Evolutionary conservation across 768 basidiomycete species (phyloP).

Genomic region (Rossbeevera mucosa): DNA sequence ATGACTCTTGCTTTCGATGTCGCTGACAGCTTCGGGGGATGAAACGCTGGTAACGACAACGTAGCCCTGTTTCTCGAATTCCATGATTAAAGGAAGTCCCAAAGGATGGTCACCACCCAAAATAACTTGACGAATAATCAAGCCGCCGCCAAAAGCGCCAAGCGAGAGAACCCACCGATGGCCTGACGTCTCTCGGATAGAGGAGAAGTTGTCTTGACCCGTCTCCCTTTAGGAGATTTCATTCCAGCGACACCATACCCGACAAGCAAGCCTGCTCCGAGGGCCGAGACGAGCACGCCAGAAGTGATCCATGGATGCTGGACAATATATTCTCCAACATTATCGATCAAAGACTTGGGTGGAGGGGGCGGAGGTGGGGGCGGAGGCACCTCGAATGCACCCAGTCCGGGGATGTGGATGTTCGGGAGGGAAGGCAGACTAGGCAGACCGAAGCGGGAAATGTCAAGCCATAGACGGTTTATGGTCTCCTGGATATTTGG

Average conservation of each 20-base stretch:
- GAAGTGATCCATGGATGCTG: conserved; percentile 60
- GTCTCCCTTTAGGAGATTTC: conserved; percentile 21
- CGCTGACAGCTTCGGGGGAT: conserved; percentile 58
- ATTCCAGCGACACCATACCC: conserved; percentile 42
- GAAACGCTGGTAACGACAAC: conserved; percentile 80
- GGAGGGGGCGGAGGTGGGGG: conserved; percentile 55
- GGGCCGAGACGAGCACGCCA: conserved; percentile 49
- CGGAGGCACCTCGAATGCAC: conserved; percentile 69
- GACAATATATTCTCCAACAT: conserved; percentile 47
- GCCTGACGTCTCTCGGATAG: conserved; percentile 43
- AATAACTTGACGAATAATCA: conserved; percentile 47
- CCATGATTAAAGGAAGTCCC: conserved; percentile 66
- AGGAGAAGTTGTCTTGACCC: conserved; percentile 23
- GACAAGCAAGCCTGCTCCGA: conserved; percentile 58
- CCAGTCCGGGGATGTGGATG: conserved; percentile 60
- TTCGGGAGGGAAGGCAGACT: conserved; percentile 41
- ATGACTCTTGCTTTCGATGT: conserved; percentile 58
- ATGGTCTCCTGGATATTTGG: conserved; percentile 61
- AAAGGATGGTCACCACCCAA: conserved; percentile 76
- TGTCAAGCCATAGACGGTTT: conserved; percentile 70
- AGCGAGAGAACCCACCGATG: conserved; percentile 32
- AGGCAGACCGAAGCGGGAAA: conserved; percentile 73
- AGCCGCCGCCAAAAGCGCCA: not conserved
- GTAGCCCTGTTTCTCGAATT: conserved; percentile 74
- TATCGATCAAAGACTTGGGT: conserved; percentile 42